These are phyloP conservation scores for Aphanomyces euteiches DNA, from an alignment of 352 stramenopile genomes.

Conservation along the genomic window DNA sequence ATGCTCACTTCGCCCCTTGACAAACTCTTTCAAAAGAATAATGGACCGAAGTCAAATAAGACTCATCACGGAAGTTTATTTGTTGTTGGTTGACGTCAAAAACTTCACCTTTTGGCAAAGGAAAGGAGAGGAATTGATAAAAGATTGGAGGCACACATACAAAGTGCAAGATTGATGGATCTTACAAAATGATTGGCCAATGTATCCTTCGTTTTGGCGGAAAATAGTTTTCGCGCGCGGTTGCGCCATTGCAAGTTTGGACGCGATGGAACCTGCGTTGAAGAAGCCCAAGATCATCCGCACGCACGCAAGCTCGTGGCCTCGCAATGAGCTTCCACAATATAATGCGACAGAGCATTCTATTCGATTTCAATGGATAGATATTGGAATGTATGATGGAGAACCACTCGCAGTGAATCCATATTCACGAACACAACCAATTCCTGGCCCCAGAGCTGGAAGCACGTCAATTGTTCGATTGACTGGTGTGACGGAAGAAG, in stretches of 20 bases:
- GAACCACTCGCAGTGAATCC: slow-evolving; percentile 85
- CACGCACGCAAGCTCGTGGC: slow-evolving; percentile 54
- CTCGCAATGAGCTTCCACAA: slow-evolving; percentile 41
- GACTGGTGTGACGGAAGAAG: slow-evolving; percentile 94
- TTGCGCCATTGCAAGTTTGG: not conserved
- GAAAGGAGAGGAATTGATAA: no score
- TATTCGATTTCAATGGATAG: slow-evolving; percentile 95
- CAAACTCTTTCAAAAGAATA: not conserved
- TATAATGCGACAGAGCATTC: slow-evolving; percentile 41
- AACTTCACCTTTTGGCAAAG: no score
- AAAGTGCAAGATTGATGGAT: no score
- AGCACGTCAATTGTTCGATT: slow-evolving; percentile 93
- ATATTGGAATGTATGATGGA: slow-evolving; percentile 97
- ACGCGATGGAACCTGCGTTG: slow-evolving; percentile 7
- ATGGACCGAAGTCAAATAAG: not conserved
- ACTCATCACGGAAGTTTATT: not conserved
- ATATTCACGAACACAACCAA: slow-evolving; percentile 48
- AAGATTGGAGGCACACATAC: no score
- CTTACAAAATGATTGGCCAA: not conserved
- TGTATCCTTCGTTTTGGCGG: slow-evolving; percentile 7
- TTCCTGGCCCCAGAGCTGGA: slow-evolving; percentile 42
- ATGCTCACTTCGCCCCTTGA: no score
- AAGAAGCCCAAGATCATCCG: slow-evolving; percentile 13
- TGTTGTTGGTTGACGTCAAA: no score
- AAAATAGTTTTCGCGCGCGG: not conserved